Conservation (phyloP, 2,329 filamentous ascomycete genomes). For the Botryosphaeria dothidea region DNA sequence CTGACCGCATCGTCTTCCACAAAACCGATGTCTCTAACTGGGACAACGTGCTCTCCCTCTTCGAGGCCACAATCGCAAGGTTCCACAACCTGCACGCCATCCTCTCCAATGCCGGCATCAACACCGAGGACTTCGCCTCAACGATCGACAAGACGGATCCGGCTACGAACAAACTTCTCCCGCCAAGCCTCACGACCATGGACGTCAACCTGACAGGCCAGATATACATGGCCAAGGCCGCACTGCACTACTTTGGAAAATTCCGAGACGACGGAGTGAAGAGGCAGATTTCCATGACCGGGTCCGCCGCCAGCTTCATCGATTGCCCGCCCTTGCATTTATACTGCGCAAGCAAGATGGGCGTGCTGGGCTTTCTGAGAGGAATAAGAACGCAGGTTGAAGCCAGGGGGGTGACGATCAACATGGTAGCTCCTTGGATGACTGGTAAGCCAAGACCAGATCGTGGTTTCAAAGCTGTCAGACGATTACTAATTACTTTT, state of each 20-base stretch:
- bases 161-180: conserved; percentile 17
- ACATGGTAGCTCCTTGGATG: conserved; percentile 31
- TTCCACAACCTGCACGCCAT: conserved; percentile 20
- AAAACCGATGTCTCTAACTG: conserved; percentile 6
- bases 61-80: conserved; percentile 3
- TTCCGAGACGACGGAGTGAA: conserved; percentile 11
- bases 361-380: conserved; percentile 28
- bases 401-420: conserved; percentile 24
- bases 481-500: no score
- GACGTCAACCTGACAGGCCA: conserved; percentile 27
- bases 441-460: conserved; percentile 26
- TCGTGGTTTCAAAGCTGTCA: no score
- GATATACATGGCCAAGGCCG: conserved; percentile 27
- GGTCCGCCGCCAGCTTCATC: conserved; percentile 27
- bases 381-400: conserved; percentile 24
- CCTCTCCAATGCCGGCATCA: conserved; percentile 21
- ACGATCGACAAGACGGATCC: conserved; percentile 19
- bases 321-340: conserved; percentile 25
- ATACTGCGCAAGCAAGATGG: conserved; percentile 29
- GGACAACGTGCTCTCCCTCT: conserved; percentile 6
- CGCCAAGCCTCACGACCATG: conserved; percentile 25
- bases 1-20: conserved; percentile 10
- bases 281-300: conserved; percentile 26
- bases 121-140: conserved; percentile 19
- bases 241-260: conserved; percentile 27